phyloP scores from a whole-genome alignment of 2,329 filamentous ascomycete species.

The Ophiocordyceps unilateralis region DNA sequence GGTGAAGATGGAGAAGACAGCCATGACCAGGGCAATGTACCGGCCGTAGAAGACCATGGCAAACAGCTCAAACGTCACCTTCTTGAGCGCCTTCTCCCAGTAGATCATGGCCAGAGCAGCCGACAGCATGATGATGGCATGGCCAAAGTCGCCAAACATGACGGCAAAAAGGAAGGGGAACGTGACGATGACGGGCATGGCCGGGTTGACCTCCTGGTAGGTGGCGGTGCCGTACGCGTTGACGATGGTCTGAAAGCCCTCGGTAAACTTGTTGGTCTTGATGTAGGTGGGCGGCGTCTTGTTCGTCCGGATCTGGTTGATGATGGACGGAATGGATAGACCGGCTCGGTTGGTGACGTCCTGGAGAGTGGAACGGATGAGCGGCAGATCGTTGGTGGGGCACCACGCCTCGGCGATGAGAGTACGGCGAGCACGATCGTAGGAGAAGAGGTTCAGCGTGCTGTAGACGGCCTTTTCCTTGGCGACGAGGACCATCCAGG shows the following conservation, averaged over 20 bases:
- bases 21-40: conserved; percentile 98
- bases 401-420: conserved; percentile 97
- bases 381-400: conserved; percentile 72
- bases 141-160: conserved; percentile 98
- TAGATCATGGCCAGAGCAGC: conserved; percentile 88
- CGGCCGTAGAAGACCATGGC: conserved; percentile 98
- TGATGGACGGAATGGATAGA: conserved; percentile 91
- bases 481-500: conserved; percentile 94
- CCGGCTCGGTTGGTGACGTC: conserved; percentile 95
- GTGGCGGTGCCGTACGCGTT: conserved; percentile 96
- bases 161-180: conserved; percentile 99
- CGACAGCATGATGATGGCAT: conserved; percentile 74
- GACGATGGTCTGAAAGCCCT: conserved; percentile 97
- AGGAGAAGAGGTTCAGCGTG: conserved; percentile 89
- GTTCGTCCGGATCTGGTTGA: conserved; percentile 93
- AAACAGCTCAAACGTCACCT: conserved; percentile 84
- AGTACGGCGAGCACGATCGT: conserved; percentile 87
- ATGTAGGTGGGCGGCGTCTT: conserved; percentile 96
- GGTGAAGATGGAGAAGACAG: conserved; percentile 89
- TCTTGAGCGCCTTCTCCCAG: conserved; percentile 84
- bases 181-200: conserved; percentile 84
- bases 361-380: conserved; percentile 85
- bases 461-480: conserved; percentile 98
- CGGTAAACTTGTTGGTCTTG: conserved; percentile 96
- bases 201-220: conserved; percentile 93